Percentiles rank a stretch among this genome's conserved stretches.
phyloP scores from a whole-genome alignment of 495 filamentous ascomycete species.

The Penicillium steckii region DNA sequence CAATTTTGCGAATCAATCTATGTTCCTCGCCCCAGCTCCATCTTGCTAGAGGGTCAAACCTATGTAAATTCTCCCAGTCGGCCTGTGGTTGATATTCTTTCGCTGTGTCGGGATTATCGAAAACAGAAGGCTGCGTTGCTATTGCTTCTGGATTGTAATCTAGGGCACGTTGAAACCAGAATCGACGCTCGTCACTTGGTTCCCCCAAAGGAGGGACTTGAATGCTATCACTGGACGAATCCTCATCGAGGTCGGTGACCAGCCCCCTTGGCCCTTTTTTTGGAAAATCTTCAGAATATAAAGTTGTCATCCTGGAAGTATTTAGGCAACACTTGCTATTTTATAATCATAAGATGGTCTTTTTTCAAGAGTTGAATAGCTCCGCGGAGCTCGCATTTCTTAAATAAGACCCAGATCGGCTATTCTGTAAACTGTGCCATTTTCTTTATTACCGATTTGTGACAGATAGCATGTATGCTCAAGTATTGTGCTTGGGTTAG shows the following conservation, averaged over 20 bases:
- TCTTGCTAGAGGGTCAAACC: slow-evolving; percentile 49
- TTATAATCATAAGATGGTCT: too few species aligned
- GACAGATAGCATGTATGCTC: too few species aligned
- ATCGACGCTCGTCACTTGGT: slow-evolving; percentile 14
- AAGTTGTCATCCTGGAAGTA: slow-evolving; percentile 8
- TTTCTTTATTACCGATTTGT: neutral
- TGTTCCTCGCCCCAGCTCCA: slow-evolving; percentile 54
- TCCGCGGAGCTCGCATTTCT: neutral
- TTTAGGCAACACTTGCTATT: neutral
- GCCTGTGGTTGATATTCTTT: slow-evolving; percentile 50
- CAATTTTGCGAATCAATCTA: slow-evolving; percentile 36
- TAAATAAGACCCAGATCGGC: neutral
- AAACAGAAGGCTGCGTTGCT: slow-evolving; percentile 56
- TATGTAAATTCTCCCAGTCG: slow-evolving; percentile 53
- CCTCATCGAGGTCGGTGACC: neutral
- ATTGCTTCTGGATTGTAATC: slow-evolving; percentile 46
- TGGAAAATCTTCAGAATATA: neutral
- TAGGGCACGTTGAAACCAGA: slow-evolving; percentile 27
- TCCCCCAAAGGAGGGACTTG: slow-evolving; percentile 16
- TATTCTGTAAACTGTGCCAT: neutral
- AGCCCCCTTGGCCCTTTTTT: slow-evolving; percentile 4
- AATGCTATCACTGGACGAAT: slow-evolving; percentile 5
- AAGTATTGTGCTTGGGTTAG: too few species aligned
- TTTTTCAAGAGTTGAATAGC: neutral
- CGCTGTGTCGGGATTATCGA: slow-evolving; percentile 47